Base-by-base conservation (phyloP, 495 filamentous ascomycete species). In the Penicillium pulvis region DNA sequence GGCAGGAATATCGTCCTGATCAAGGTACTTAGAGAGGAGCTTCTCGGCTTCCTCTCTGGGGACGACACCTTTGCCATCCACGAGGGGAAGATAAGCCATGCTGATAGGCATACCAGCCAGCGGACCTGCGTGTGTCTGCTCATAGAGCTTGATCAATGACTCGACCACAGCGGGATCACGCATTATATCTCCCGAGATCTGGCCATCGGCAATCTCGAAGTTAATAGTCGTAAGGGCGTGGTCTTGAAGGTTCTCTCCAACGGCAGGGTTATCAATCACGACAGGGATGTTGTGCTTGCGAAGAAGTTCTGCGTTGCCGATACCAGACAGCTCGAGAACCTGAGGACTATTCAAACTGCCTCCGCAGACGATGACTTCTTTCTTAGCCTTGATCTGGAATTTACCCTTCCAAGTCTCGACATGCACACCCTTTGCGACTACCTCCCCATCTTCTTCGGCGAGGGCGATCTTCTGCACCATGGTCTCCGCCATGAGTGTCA, bases 251-350 rank as follows among this genome's bases (percentile, higher is more conserved):
- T 81, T 75, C 53, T 77, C 77, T 0, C 79, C 78, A 1, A 80
- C 79, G 4, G 62, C 69, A 6, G 66, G 63, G 33, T 72, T 75
- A 14, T 77, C 67, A 31, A 80, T 61, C 12, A 69, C 35, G 2
- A 71, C 56, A 14, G 73, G 64, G 57, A 78, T 79, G 14, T 67
- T 70, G 28, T 64, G 59, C 5, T 42, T 57, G 11, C 63, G 20
- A 11, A 74, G 69, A 24, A 75, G 52, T 19, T 67, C 59, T 33
- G 42, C 44, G 24, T 41, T 49, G 8, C 85, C 85, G 33, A 88
- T 68, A 9, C 86, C 85, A 0, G 85, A 88, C 0, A 84, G 74
- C 57, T 88, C 84, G 7, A 88, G 76, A 1, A 87, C 54, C 4
- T 73, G 66, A 1, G 85, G 84, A 0, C 85, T 78, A 7, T 80